Base-by-base conservation (phyloP, 2,329 filamentous ascomycete genomes). In the Epichloe baconii region DNA sequence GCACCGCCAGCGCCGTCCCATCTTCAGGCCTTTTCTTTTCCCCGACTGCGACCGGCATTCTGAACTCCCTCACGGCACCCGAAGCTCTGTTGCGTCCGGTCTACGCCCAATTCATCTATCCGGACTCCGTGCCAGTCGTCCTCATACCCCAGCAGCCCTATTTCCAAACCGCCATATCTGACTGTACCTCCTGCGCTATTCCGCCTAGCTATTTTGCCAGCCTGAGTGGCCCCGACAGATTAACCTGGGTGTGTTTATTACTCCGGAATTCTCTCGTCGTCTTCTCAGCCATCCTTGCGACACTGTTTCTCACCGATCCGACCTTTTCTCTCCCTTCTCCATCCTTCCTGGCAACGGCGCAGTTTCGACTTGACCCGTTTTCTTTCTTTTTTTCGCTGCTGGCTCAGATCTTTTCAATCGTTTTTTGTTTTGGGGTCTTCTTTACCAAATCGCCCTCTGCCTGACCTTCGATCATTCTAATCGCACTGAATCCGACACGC, bases 391-490 rank as follows among this genome's bases (percentile, higher is more conserved):
- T 41, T 53, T 55, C 52, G 54, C 78, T 80, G 77, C 79, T 81
- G 77, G 77, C 69, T 79, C 77, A 80, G 77, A 77, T 70, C 68
- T 51, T n/a, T n/a, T n/a, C n/a, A n/a, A n/a, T n/a, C n/a, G n/a
- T n/a, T n/a, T n/a, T n/a, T n/a, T n/a, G n/a, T n/a, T n/a, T n/a
- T n/a, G n/a, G n/a, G n/a, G n/a, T n/a, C n/a, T n/a, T n/a, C n/a
- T n/a, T n/a, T n/a, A n/a, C n/a, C n/a, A n/a, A n/a, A n/a, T n/a
- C n/a, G n/a, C n/a, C n/a, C n/a, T n/a, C n/a, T n/a, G n/a, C n/a
- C n/a, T n/a, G n/a, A n/a, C n/a, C n/a, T n/a, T n/a, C n/a, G n/a
- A n/a, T n/a, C n/a, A n/a, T n/a, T n/a, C n/a, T n/a, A n/a, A n/a
- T n/a, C n/a, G n/a, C n/a, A n/a, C n/a, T n/a, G n/a, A n/a, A n/a